Evolutionary conservation across 768 basidiomycete species (phyloP).

Genomic region (Asterophora parasitica): DNA sequence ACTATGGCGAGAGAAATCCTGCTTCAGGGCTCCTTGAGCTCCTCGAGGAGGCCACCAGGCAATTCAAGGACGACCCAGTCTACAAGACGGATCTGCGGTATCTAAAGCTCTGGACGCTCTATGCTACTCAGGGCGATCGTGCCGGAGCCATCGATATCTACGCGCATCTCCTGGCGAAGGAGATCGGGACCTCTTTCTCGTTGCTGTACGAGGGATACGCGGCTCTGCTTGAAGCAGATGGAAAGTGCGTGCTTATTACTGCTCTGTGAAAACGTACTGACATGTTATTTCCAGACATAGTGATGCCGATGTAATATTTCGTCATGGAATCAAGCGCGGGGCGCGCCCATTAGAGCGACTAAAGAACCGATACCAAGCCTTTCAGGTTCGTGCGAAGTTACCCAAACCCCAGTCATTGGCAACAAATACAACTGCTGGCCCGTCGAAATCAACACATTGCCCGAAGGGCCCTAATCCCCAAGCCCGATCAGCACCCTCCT

Average conservation of each 20-base stretch:
- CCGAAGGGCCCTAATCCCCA: conserved; percentile 22
- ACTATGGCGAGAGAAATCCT: conserved; percentile 65
- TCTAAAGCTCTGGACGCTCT: conserved; percentile 86
- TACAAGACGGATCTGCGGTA: conserved; percentile 90
- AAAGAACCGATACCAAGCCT: conserved; percentile 76
- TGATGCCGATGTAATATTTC: conserved; percentile 80
- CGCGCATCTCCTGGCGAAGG: conserved; percentile 64
- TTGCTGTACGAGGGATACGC: conserved; percentile 93
- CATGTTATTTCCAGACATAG: conserved; percentile 40
- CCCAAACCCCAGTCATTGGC: conserved; percentile 23
- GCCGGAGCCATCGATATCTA: conserved; percentile 67
- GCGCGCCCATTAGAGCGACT: conserved; percentile 83
- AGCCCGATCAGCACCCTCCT: conserved; percentile 27
- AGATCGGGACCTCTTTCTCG: conserved; percentile 73
- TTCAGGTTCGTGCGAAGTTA: conserved; percentile 52
- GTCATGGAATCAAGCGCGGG: conserved; percentile 73
- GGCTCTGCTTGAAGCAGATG: conserved; percentile 63
- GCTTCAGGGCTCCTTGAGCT: conserved; percentile 74
- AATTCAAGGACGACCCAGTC: conserved; percentile 76
- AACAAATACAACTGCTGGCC: conserved; percentile 16
- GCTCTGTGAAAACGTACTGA: neutral
- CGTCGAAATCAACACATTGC: conserved; percentile 5
- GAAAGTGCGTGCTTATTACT: conserved; percentile 45
- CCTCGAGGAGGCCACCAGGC: conserved; percentile 77
- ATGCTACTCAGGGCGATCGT: conserved; percentile 76